A percentile compares a stretch with the other conserved stretches of the same genome.
phyloP scores from a whole-genome alignment of 805 yeast species.

The Torulaspora franciscae region DNA sequence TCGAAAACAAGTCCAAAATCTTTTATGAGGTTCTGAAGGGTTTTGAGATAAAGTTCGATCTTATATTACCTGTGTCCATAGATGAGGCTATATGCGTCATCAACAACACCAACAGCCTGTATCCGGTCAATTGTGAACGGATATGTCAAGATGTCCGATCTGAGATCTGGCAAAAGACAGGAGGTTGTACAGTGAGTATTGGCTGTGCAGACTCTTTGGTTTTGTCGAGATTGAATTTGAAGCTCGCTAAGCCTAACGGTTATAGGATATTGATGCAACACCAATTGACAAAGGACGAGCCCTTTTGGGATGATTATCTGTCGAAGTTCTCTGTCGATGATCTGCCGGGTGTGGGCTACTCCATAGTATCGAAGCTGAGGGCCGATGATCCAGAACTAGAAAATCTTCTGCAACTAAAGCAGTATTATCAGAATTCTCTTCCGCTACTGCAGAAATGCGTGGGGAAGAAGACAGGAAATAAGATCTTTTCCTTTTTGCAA shows the following conservation, averaged over 20 bases:
- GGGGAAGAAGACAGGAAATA: slow-evolving; percentile 69
- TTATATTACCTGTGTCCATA: slow-evolving; percentile 78
- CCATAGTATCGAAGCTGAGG: slow-evolving; percentile 45
- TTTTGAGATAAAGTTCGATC: slow-evolving; percentile 27
- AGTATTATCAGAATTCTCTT: slow-evolving; percentile 10
- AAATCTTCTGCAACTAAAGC: slow-evolving; percentile 4
- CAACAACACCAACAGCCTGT: slow-evolving; percentile 3
- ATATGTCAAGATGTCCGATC: slow-evolving; percentile 31
- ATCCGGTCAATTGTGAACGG: slow-evolving; percentile 16
- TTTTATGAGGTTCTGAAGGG: slow-evolving; percentile 55
- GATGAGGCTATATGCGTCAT: slow-evolving; percentile 70
- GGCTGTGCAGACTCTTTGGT: slow-evolving; percentile 75
- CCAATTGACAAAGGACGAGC: slow-evolving; percentile 38
- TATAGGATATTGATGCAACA: slow-evolving; percentile 37
- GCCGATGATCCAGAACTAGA: slow-evolving; percentile 8
- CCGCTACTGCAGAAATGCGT: slow-evolving; percentile 42
- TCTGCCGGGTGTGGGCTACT: slow-evolving; percentile 62
- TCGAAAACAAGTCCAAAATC: slow-evolving; percentile 57
- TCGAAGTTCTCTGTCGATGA: slow-evolving; percentile 31
- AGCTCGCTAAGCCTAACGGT: slow-evolving; percentile 79
- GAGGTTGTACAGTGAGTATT: slow-evolving; percentile 64
- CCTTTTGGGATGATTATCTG: slow-evolving; percentile 35
- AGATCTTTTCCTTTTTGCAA: slow-evolving; percentile 51
- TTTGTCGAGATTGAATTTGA: slow-evolving; percentile 68
- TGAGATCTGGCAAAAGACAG: slow-evolving; percentile 44